Base-by-base conservation (phyloP, 345 rosid species). In the Aethionema arabicum region DNA sequence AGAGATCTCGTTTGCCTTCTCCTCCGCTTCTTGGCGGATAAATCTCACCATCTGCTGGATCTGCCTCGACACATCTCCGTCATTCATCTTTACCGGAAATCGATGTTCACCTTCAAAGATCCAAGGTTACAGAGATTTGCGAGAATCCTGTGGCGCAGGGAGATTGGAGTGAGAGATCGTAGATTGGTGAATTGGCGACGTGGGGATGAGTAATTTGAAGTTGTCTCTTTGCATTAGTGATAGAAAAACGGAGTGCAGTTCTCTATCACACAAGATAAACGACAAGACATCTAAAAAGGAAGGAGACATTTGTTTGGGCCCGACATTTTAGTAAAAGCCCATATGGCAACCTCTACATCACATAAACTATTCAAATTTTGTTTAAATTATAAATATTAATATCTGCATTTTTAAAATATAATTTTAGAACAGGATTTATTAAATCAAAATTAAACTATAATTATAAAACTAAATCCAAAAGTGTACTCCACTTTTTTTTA, bases 21-120 rank as follows among this genome's bases (percentile, higher is more conserved):
- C 98, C 66, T 95, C 98, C 3, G 96, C 98, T 69, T 95, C 99
- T 76, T 88, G 99, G 72, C 87, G 93, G 82, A 95, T 95, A 72
- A 95, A 95, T 65, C 86, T 80, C 82, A 90, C 96, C 99, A 95
- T 95, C 95, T 95, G 96, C 88, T 90, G 86, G 84, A 95, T 95
- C 95, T 95, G 99, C 83, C 77, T 85, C 40, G 98, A 86, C 7
- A 95, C 99, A 83, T 90, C 96, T 36, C 83, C 85, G 73, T 95
- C 95, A 64, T 95, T 90, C 99, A 95, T 95, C 63, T 81, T 83
- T 58, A 67, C 80, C 16, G 64, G 61, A 8, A 13, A 37, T 38
- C 56, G 21, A 13, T 8, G 53, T 8, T 56, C 52, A 46, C 46
- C 65, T 64, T 21, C 9, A 39, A 56, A 37, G 55, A 65, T 65